phyloP scores from a whole-genome alignment of 768 basidiomycete species.

The Russula sp. region DNA sequence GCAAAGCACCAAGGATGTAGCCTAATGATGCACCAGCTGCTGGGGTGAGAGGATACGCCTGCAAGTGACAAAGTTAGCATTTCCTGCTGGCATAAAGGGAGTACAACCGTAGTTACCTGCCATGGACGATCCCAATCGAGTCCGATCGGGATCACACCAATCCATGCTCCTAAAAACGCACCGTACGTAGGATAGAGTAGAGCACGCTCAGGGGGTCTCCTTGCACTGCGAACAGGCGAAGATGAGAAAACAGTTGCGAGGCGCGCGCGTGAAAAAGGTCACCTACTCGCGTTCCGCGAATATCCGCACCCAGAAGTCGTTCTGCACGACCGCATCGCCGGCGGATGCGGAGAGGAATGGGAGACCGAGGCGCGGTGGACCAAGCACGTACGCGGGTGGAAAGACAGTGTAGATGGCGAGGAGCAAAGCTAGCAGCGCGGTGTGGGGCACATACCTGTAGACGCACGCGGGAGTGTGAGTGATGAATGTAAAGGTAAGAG shows the following conservation, averaged over 20 bases:
- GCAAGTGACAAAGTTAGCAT: conserved; percentile 2
- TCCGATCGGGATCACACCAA: conserved; percentile 75
- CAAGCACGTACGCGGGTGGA: conserved; percentile 63
- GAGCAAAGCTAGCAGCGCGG: conserved; percentile 61
- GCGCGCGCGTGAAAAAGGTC: not conserved
- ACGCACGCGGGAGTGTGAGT: not conserved
- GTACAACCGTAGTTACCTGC: conserved; percentile 54
- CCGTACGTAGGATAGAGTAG: conserved; percentile 76
- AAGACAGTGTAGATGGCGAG: conserved; percentile 59
- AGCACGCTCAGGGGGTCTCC: conserved; percentile 65
- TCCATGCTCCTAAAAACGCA: conserved; percentile 68
- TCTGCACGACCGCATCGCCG: conserved; percentile 41
- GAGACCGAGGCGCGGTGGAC: conserved; percentile 39
- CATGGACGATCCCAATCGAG: conserved; percentile 97
- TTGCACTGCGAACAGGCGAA: conserved; percentile 32
- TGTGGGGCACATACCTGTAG: conserved; percentile 39
- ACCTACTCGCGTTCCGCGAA: conserved; percentile 81
- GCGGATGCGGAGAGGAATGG: conserved; percentile 24
- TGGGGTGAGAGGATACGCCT: conserved; percentile 83
- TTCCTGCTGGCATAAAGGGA: conserved; percentile 3
- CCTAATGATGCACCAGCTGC: conserved; percentile 66
- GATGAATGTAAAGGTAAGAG: not conserved
- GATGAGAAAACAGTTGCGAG: not conserved
- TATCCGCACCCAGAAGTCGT: conserved; percentile 67
- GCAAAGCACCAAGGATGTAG: conserved; percentile 52